Evolutionary conservation across 805 yeast genomes (phyloP), one percentile per base, ranked within the genome.

Genomic region (Candida ficus): DNA sequence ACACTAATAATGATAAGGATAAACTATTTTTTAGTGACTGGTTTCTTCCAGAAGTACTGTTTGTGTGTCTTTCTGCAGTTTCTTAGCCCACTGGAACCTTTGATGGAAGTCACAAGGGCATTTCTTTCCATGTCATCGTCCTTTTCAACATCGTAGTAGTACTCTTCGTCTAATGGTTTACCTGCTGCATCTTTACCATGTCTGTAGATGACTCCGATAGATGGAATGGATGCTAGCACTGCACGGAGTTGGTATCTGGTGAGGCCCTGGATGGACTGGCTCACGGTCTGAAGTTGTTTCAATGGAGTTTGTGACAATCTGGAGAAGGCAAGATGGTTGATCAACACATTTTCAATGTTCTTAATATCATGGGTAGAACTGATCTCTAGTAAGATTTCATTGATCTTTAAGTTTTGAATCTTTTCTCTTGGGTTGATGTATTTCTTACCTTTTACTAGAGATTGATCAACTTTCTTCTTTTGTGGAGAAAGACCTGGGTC

Each of bases 141-240:
- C 34, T 79, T 73, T 50, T 89, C 98, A 4, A 89, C 80, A 42
- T 81, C 78, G 57, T 93, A 93, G 61, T 89, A 93, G 57, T 87
- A 93, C 59, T 93, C 97, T 59, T 88, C 95, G 50, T 91, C 98
- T 46, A 93, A 69, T 4, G 85, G 86, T 60, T 89, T 88, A 10
- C 98, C 99, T 3, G 96, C 95, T 3, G 98, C 97, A 62, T 93
- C 99, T 60, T 89, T 90, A 36, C 97, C 97, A 43, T 75, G 71
- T 61, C 98, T 82, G 54, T 78, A 76, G 45, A 93, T 90, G 10
- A 84, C 83, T n/a, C 98, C 98, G 43, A 91, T 73, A 53, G 91
- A 83, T 5, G 62, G 53, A 29, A 78, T 60, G 27, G 70, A 63
- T 8, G 63, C 61, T 25, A 75, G 53, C 7, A 75, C 49, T 19